These are phyloP conservation scores for Graphilbum sp. DNA, from an alignment of 2,329 filamentous ascomycete species.

Conservation along the genomic window DNA sequence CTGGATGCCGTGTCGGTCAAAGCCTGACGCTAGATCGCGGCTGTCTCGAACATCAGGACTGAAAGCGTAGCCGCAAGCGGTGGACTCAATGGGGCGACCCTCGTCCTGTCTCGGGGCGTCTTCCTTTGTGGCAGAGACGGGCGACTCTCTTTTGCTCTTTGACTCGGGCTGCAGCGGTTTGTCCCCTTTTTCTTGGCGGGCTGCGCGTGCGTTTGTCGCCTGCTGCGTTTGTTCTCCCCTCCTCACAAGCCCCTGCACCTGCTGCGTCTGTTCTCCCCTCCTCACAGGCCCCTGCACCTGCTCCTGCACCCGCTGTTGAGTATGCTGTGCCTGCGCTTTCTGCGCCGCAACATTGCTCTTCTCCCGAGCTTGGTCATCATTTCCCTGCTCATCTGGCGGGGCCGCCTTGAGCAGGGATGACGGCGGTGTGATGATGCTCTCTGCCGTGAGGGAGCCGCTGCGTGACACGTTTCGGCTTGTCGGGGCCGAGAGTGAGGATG, in stretches of 20 bases:
- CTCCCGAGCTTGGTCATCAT: too few relatives aligned
- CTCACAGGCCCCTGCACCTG: too few relatives aligned
- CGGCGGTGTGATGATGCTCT: too few relatives aligned
- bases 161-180: not conserved
- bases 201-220: too few relatives aligned
- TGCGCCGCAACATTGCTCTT: constrained; percentile 12
- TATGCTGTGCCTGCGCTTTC: constrained; percentile 10
- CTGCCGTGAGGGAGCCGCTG: constrained; percentile 37
- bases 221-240: too few relatives aligned
- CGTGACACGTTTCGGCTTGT: constrained; percentile 37
- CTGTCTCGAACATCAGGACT: constrained; percentile 14
- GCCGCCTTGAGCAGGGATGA: too few relatives aligned
- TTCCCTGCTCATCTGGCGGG: too few relatives aligned
- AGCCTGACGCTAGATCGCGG: constrained; percentile 17
- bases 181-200: too few relatives aligned
- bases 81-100: not conserved
- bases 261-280: too few relatives aligned
- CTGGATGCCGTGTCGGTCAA: constrained; percentile 36
- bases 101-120: too few relatives aligned
- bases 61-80: constrained; percentile 13
- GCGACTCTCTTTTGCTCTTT: not conserved
- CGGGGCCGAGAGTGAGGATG: constrained; percentile 45
- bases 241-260: too few relatives aligned
- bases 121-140: not conserved
- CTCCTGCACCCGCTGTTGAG: too few relatives aligned